Evolutionary conservation across 345 rosid species (phyloP).

Genomic region (Kernera saxatilis): DNA sequence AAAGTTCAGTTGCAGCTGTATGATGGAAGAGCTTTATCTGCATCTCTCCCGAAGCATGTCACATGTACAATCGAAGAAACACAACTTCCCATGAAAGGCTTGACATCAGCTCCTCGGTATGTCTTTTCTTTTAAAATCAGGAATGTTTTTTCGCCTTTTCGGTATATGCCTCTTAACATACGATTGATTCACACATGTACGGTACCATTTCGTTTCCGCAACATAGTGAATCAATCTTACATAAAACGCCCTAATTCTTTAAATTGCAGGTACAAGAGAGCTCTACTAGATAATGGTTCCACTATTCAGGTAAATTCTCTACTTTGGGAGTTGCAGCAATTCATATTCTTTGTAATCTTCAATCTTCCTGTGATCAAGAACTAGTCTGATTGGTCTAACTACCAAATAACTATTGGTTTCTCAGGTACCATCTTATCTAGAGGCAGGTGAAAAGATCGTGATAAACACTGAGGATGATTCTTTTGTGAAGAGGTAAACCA

Average conservation of each 20-base stretch:
- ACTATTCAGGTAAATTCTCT: conserved; percentile 54
- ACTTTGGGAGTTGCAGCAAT: not conserved
- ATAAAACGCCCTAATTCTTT: not conserved
- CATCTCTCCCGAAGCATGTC: conserved; percentile 71
- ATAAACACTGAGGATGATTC: conserved; percentile 71
- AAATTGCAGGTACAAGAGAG: conserved; percentile 67
- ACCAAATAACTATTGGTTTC: not conserved
- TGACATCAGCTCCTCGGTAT: conserved; percentile 70
- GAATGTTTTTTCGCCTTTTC: not conserved
- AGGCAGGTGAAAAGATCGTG: conserved; percentile 65
- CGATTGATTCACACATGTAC: not conserved
- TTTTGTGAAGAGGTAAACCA: conserved; percentile 59
- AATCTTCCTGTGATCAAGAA: not conserved
- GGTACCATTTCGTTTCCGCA: not conserved
- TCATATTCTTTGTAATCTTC: not conserved
- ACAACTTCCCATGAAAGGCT: conserved; percentile 57
- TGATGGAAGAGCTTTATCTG: conserved; percentile 73
- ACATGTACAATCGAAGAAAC: conserved; percentile 71
- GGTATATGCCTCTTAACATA: not conserved
- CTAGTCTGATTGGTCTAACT: not conserved
- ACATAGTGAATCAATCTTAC: not conserved
- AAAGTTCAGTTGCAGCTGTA: conserved; percentile 61
- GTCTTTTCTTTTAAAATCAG: not conserved
- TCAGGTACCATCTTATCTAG: conserved; percentile 80
- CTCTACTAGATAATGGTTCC: conserved; percentile 74